Conservation (phyloP, 768 basidiomycete species). For the Chalciporus pseudorubinellus region DNA sequence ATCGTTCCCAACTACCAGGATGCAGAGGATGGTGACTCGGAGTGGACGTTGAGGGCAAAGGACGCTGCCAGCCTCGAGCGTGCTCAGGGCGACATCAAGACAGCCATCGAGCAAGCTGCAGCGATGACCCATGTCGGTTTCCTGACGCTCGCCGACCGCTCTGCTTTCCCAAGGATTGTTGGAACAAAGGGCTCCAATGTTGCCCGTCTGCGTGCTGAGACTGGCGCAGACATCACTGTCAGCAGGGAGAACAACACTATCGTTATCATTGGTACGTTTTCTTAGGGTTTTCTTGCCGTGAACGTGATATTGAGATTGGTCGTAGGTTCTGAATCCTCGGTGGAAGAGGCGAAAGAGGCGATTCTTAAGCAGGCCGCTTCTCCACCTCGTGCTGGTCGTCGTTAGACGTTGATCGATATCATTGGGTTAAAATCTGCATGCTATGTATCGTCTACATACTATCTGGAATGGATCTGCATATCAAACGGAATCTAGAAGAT, state of each 20-base stretch:
- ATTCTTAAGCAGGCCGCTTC: conserved; percentile 60
- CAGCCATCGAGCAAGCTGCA: conserved; percentile 71
- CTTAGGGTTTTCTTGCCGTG: background rate
- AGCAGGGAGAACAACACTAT: conserved; percentile 86
- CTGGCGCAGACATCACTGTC: conserved; percentile 89
- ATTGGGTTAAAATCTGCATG: conserved; percentile 21
- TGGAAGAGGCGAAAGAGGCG: conserved; percentile 72
- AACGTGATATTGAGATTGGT: conserved; percentile 6
- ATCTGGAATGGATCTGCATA: conserved; percentile 23
- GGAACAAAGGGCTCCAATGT: conserved; percentile 91
- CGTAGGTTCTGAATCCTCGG: conserved; percentile 65
- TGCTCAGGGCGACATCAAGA: conserved; percentile 62
- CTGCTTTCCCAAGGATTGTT: conserved; percentile 89
- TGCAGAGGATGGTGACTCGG: conserved; percentile 77
- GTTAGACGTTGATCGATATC: conserved; percentile 12
- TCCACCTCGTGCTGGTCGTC: conserved; percentile 18
- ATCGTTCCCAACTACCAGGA: conserved; percentile 75
- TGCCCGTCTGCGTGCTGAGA: conserved; percentile 81
- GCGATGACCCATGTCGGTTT: conserved; percentile 79
- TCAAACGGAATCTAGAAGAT: background rate
- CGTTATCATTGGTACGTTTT: conserved; percentile 69
- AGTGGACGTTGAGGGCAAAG: conserved; percentile 81
- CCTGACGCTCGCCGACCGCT: conserved; percentile 78
- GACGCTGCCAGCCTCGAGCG: conserved; percentile 76
- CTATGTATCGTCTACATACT: conserved; percentile 26